A percentile compares a stretch with the other conserved stretches of the same genome.
These are phyloP conservation scores for Nakaseomyces glabratus DNA, from an alignment of 1,139 yeast species.

Conservation along the genomic window DNA sequence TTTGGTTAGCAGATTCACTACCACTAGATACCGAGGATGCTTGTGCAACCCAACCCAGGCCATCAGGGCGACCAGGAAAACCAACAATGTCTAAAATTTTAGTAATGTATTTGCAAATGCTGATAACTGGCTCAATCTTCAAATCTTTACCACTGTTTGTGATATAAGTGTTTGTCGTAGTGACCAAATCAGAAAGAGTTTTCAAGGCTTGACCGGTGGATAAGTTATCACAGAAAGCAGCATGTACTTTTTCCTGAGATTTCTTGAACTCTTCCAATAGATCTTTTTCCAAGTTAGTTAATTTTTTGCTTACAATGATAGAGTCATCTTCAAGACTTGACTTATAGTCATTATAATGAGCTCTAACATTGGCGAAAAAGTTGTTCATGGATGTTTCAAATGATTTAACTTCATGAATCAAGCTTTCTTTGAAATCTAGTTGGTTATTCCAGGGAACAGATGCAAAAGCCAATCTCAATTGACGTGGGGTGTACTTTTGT, in stretches of 20 bases:
- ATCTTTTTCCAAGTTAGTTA: slow-evolving; percentile 44
- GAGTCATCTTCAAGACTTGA: slow-evolving; percentile 32
- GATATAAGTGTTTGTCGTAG: slow-evolving; percentile 64
- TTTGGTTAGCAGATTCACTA: slow-evolving; percentile 16
- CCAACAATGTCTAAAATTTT: slow-evolving; percentile 66
- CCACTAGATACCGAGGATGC: slow-evolving; percentile 14
- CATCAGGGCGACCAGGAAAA: slow-evolving; percentile 58
- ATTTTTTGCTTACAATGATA: slow-evolving; percentile 49
- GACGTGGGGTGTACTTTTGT: slow-evolving; percentile 59
- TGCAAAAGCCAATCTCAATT: slow-evolving; percentile 82
- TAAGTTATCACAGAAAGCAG: slow-evolving; percentile 80
- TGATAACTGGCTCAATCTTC: slow-evolving; percentile 57
- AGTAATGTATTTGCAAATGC: slow-evolving; percentile 60
- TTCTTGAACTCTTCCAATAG: slow-evolving; percentile 43
- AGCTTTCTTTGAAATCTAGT: slow-evolving; percentile 78
- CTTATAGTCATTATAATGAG: slow-evolving; percentile 50
- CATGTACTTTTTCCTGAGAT: slow-evolving; percentile 58
- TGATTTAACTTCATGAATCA: slow-evolving; percentile 67
- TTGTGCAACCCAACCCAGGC: slow-evolving; percentile 68
- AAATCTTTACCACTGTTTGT: slow-evolving; percentile 42
- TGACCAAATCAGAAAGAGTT: slow-evolving; percentile 56
- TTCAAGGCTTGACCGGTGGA: slow-evolving; percentile 70
- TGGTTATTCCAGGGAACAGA: slow-evolving; percentile 88
- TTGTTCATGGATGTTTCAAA: slow-evolving; percentile 67
- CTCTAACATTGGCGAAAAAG: slow-evolving; percentile 77